A percentile compares a stretch with the other conserved stretches of the same genome.
Conservation (phyloP, 78 protist species). For the Chrysochromulina parva region DNA sequence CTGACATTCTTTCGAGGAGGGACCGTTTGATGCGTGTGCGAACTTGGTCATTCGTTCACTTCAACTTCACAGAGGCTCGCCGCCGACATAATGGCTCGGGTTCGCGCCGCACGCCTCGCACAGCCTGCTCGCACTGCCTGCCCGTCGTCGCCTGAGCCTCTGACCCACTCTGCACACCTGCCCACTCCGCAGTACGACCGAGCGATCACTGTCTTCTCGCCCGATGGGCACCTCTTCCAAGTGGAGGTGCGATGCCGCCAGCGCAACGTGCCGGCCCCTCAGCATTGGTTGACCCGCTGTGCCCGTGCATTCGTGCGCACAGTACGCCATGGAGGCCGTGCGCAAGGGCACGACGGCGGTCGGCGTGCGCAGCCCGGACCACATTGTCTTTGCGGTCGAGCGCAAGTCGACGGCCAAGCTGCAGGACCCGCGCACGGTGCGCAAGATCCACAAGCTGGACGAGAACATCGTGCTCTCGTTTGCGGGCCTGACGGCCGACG, state of each 20-base stretch:
- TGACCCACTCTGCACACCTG: not conserved
- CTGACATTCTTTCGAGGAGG: too few relatives aligned
- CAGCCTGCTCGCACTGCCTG: too few relatives aligned
- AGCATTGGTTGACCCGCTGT: not conserved
- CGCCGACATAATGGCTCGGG: too few relatives aligned
- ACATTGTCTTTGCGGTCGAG: slow-evolving; percentile 77
- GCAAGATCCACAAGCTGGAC: slow-evolving; percentile 94
- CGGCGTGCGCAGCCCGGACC: slow-evolving; percentile 91
- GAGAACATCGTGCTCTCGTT: slow-evolving; percentile 92
- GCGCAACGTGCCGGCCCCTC: too few relatives aligned
- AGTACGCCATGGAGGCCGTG: slow-evolving; percentile 99
- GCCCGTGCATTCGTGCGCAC: slow-evolving; percentile 70
- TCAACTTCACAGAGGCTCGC: too few relatives aligned
- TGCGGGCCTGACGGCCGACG: slow-evolving; percentile 98
- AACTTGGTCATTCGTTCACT: too few relatives aligned
- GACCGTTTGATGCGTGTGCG: too few relatives aligned
- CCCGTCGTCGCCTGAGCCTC: too few relatives aligned
- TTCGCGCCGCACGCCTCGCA: too few relatives aligned
- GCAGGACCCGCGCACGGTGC: slow-evolving; percentile 95
- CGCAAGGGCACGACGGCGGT: slow-evolving; percentile 96
- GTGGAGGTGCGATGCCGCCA: too few relatives aligned
- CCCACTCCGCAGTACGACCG: slow-evolving; percentile 48
- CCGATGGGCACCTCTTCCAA: slow-evolving; percentile 97
- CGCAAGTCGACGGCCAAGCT: slow-evolving; percentile 56
- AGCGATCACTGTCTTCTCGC: slow-evolving; percentile 99